phyloP scores from a whole-genome alignment of 257 asterid genomes.

The Solanum raphanifolium region DNA sequence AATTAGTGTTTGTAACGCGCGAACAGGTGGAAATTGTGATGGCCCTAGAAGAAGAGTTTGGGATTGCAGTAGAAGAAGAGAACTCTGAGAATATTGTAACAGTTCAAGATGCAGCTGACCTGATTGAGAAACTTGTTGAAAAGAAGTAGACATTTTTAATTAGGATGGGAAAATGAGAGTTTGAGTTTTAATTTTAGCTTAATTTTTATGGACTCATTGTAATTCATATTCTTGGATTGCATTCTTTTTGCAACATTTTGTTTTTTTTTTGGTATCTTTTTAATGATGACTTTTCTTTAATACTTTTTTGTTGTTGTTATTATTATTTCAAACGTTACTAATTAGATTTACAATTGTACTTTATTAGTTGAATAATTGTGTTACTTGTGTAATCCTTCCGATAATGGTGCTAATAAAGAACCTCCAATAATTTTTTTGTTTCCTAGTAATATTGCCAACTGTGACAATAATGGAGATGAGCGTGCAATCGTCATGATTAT shows the following conservation, averaged over 20 bases:
- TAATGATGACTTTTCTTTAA: background rate
- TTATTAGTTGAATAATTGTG: background rate
- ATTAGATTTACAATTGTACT: background rate
- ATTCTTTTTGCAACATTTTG: background rate
- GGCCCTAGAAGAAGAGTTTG: conserved; percentile 69
- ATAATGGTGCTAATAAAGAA: background rate
- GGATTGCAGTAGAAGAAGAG: conserved; percentile 61
- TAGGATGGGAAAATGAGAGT: background rate
- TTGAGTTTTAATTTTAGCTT: background rate
- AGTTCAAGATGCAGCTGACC: conserved; percentile 72
- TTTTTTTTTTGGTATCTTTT: too few relatives aligned
- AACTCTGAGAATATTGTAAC: conserved; percentile 55
- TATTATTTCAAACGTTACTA: background rate
- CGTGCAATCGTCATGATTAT: background rate
- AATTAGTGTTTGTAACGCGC: background rate
- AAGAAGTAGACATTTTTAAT: conserved; percentile 4
- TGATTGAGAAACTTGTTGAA: conserved; percentile 50
- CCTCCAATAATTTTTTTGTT: background rate
- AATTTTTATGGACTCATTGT: background rate
- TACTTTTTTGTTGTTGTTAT: background rate
- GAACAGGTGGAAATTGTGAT: conserved; percentile 76
- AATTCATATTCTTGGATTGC: background rate
- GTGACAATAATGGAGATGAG: background rate
- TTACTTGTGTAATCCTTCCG: background rate
- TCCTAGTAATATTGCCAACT: background rate